Evolutionary conservation across 129 eudicot species (phyloP).

Genomic region (Pittosporum tobira): DNA sequence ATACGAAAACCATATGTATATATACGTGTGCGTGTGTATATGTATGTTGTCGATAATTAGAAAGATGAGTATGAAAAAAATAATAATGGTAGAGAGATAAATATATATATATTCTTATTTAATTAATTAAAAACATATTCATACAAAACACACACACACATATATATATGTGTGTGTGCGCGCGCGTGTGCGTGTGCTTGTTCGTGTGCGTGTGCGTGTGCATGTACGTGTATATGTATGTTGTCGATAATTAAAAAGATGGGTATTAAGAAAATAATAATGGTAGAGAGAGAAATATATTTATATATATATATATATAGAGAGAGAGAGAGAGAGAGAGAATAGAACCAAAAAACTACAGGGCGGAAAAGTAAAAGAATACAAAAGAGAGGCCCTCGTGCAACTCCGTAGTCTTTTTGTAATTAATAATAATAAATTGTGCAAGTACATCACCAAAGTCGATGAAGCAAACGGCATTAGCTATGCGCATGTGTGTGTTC

Average conservation of each 20-base stretch:
- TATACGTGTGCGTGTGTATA: no score
- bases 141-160: no score
- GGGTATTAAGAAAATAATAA: constrained; percentile 15
- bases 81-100: constrained; percentile 21
- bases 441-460: constrained; percentile 40
- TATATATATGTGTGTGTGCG: no score
- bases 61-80: constrained; percentile 5
- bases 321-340: no score
- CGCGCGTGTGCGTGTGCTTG: no score
- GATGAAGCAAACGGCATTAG: constrained; percentile 28
- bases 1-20: no score
- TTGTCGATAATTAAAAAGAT: constrained; percentile 17
- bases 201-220: background rate
- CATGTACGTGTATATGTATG: background rate
- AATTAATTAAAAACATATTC: no score
- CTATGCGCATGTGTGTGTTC: constrained; percentile 32
- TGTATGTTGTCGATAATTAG: constrained; percentile 16
- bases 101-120: no score
- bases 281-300: constrained; percentile 22
- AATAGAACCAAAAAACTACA: constrained; percentile 17
- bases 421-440: constrained; percentile 33
- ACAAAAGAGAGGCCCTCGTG: constrained; percentile 92
- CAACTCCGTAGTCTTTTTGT: constrained; percentile 46
- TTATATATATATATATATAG: no score
- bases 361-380: constrained; percentile 29